Evolutionary conservation across 805 yeast species (phyloP), one percentile per base, ranked within the genome.

Genomic region (Spathaspora arborariae): DNA sequence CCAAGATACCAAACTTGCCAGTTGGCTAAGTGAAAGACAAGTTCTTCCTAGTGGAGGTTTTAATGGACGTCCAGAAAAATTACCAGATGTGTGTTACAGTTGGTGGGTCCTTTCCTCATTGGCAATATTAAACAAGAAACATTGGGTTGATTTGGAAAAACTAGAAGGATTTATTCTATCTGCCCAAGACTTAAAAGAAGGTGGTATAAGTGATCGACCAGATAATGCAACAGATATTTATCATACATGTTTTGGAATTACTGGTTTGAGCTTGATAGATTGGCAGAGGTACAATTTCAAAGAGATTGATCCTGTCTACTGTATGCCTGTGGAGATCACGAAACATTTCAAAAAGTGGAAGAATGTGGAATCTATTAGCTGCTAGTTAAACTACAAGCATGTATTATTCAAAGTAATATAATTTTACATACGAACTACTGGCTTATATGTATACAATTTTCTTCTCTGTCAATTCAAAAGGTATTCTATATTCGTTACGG

Each of bases 61-160:
- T 46, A 94, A 94, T 60, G 99, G 99, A 0, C 77, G 99, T 43
- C 97, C 98, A 0, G 96, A 94, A 49, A 94, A 94, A 62, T 68
- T 89, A 16, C 96, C 98, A 0, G 99, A 94, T 64, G 96, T 88
- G n/a, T 94, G 99, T 62, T 94, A 94, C 62, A 83, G 94, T 56
- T 94, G 97, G 96, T 94, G 99, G 99, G 96, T 90, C 8, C 63
- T 90, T 19, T 84, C 95, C 1, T 77, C 89, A 2, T 65, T 91
- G 47, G 76, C 85, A 0, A 82, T 88, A 33, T 70, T 92, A 18
- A 79, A 70, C 0, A 81, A 78, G 51, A 62, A 82, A 16, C 78
- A 86, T 52, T 90, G 96, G 90, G 85, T 94, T n/a, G 84, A 88
- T 58, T 73, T 71, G 22, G 74, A 67, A 4, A 80, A 77, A 54